Evolutionary conservation across 768 basidiomycete genomes (phyloP).

Genomic region (Pluteus cervinus): DNA sequence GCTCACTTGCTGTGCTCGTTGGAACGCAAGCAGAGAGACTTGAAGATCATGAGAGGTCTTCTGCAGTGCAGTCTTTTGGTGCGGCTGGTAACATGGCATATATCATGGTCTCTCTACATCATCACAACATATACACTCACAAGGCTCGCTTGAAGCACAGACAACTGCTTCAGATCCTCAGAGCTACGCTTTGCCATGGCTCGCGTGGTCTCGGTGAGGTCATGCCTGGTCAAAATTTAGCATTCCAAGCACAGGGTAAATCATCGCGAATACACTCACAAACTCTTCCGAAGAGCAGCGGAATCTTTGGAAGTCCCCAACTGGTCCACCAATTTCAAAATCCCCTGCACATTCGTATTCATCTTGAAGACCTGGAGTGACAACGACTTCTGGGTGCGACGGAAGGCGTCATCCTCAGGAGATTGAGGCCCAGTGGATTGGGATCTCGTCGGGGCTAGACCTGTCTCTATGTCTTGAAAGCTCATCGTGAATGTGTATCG

Average conservation of each 20-base stretch:
- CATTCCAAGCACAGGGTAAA: neutral
- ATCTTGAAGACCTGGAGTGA: constrained; percentile 98
- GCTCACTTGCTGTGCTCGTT: constrained; percentile 84
- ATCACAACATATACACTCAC: constrained; percentile 30
- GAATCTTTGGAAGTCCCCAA: constrained; percentile 84
- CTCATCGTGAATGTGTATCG: constrained; percentile 36
- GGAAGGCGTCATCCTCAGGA: constrained; percentile 70
- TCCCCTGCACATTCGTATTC: constrained; percentile 94
- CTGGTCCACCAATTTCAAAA: constrained; percentile 94
- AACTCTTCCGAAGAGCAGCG: constrained; percentile 67
- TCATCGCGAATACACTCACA: constrained; percentile 51
- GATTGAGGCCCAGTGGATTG: constrained; percentile 32
- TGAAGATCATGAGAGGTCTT: constrained; percentile 95
- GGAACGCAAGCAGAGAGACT: constrained; percentile 84
- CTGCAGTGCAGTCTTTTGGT: constrained; percentile 77
- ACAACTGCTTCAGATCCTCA: constrained; percentile 87
- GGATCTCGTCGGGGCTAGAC: constrained; percentile 28
- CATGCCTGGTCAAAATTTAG: constrained; percentile 55
- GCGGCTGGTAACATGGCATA: constrained; percentile 52
- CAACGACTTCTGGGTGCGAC: constrained; percentile 68
- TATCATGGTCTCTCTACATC: constrained; percentile 1
- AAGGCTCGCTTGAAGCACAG: constrained; percentile 54
- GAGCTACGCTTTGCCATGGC: constrained; percentile 94
- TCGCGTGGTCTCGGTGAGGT: constrained; percentile 90
- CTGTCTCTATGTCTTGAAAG: constrained; percentile 53